Evolutionary conservation across 2,329 filamentous ascomycete species (phyloP), one percentile per base, ranked within the genome.

Genomic region (Paraconiothyrium sp.): DNA sequence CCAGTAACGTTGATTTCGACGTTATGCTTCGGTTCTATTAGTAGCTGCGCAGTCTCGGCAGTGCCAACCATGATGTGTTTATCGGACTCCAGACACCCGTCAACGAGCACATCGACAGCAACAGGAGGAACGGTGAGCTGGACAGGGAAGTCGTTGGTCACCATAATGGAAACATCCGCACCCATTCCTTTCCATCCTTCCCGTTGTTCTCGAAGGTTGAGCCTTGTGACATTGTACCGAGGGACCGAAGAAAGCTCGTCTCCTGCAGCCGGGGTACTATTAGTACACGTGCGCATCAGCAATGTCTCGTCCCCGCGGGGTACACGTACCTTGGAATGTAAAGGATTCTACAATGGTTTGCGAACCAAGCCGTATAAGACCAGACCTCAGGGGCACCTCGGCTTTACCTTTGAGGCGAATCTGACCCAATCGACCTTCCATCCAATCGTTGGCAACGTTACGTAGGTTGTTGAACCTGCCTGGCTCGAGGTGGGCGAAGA

Each of bases 381-480:
- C 94, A 50, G 93, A 92, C 76, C 89, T 93, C 59, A 98, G 80
- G 35, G 85, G 84, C 41, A 98, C 83, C 43, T 89, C 82, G 30
- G 92, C 90, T 72, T 90, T 90, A 47, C 91, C 94, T 58, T 89
- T 84, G 14, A 98, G 82, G 63, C 86, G 88, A 60, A 99, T 80
- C 59, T 86, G 84, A 11, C 88, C 86, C 60, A 98, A 82, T 57
- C 88, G 89, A 43, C 94, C 93, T 57, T 92, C 89, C 62, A 99
- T 81, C 89, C 93, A 98, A 77, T 97, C 91, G 76, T 95, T 93
- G 50, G 92, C 93, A 65, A 98, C 86, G 61, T 86, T 86, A 62
- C 92, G 89, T 68, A 97, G 88, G 6, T 89, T 90, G 58, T 93
- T 88, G 14, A 92, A 82, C 71, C 93, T 88, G 34, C 93, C 94